Evolutionary conservation across 2,329 filamentous ascomycete species (phyloP).

Genomic region (Aspergillus fumigatus): DNA sequence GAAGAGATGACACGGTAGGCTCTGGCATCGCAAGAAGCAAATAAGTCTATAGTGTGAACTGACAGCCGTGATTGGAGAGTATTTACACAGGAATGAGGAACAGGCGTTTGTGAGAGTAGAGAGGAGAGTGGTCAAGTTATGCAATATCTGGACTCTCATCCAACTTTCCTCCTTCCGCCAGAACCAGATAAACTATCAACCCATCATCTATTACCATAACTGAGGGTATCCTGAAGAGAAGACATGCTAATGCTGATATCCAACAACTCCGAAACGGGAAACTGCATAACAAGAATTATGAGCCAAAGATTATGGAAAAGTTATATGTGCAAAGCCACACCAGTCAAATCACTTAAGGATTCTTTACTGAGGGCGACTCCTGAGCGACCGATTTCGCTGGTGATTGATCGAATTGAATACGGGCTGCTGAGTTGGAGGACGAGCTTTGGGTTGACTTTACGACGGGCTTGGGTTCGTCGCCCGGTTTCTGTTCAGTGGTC

Average conservation of each 20-base stretch:
- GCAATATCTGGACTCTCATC: not conserved
- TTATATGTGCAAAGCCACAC: not conserved
- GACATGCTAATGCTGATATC: not conserved
- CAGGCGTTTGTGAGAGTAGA: not conserved
- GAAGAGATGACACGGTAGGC: not conserved
- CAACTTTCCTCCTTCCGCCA: not conserved
- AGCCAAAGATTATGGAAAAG: not conserved
- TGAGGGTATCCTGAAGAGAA: not conserved
- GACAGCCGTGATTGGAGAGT: not conserved
- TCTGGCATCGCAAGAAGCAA: not conserved
- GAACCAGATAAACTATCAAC: not conserved
- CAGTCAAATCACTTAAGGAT: not conserved
- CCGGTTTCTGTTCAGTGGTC: slow-evolving; percentile 8
- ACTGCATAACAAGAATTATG: not conserved
- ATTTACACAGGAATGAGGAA: not conserved
- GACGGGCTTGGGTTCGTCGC: slow-evolving; percentile 2
- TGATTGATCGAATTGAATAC: not conserved
- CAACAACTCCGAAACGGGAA: not conserved
- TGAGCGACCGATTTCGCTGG: not conserved
- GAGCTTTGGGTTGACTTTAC: slow-evolving; percentile 5
- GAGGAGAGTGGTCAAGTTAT: not conserved
- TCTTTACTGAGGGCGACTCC: not conserved
- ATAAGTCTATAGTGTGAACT: not conserved
- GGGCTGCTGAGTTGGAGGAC: not conserved
- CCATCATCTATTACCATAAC: not conserved